phyloP scores from a whole-genome alignment of 1,284 basidiomycete species.

The Austroboletus rostrupii region DNA sequence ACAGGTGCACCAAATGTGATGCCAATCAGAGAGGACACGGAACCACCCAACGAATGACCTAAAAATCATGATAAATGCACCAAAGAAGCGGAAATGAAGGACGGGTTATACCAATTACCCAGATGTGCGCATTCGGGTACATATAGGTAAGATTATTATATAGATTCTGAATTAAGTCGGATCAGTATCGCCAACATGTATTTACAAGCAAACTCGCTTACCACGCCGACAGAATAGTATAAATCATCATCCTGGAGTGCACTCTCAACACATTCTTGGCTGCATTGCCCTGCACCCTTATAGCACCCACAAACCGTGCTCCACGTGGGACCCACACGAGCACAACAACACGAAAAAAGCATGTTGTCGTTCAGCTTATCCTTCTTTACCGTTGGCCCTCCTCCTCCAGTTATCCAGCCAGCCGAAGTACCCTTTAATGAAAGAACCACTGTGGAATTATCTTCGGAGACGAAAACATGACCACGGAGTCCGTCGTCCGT shows the following conservation, averaged over 20 bases:
- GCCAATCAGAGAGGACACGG: constrained; percentile 75
- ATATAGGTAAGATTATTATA: constrained; percentile 79
- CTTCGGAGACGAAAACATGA: constrained; percentile 77
- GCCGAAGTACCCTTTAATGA: constrained; percentile 93
- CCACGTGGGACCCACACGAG: constrained; percentile 83
- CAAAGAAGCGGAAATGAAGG: background rate
- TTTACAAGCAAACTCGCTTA: constrained; percentile 29
- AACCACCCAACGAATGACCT: constrained; percentile 77
- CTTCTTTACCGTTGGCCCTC: constrained; percentile 52
- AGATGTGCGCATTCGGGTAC: constrained; percentile 80
- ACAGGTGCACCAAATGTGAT: constrained; percentile 82
- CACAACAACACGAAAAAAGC: constrained; percentile 89
- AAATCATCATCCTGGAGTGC: constrained; percentile 74
- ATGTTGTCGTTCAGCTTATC: constrained; percentile 90
- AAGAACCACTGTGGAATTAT: constrained; percentile 84
- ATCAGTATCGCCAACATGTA: background rate
- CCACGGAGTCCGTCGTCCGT: constrained; percentile 86
- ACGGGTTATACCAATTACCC: constrained; percentile 50
- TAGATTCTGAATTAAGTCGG: constrained; percentile 45
- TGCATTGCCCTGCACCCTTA: constrained; percentile 64
- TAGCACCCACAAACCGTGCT: constrained; percentile 82
- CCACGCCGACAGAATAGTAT: constrained; percentile 72
- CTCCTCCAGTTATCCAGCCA: constrained; percentile 72
- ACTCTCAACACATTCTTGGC: constrained; percentile 68
- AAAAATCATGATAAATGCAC: background rate